A percentile compares a stretch with the other conserved stretches of the same genome.
Conservation (phyloP, 371 early-diverging fungal genomes). For the Mortierella sp. region DNA sequence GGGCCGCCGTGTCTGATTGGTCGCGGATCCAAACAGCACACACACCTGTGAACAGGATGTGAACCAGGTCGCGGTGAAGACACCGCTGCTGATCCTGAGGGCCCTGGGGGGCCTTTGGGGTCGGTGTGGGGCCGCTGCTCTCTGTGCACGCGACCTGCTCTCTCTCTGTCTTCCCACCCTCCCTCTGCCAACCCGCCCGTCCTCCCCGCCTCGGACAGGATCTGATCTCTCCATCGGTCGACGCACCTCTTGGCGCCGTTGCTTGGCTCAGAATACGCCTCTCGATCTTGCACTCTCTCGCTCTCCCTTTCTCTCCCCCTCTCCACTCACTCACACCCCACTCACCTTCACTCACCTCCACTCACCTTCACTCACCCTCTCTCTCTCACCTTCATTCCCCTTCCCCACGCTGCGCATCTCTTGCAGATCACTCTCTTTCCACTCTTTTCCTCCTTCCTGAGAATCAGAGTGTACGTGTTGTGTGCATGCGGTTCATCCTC, state of each 20-base stretch:
- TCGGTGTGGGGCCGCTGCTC: too few species aligned
- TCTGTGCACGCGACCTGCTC: too few species aligned
- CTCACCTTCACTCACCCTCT: constrained; percentile 1
- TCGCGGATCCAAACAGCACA: too few species aligned
- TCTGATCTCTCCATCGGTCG: too few species aligned
- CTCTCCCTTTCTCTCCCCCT: not conserved
- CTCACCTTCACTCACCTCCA: not conserved
- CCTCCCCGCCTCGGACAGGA: too few species aligned
- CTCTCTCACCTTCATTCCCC: constrained; percentile 1
- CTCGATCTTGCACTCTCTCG: not conserved
- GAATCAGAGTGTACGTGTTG: too few species aligned
- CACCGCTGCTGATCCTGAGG: too few species aligned
- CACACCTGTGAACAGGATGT: not conserved
- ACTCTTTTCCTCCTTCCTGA: not conserved
- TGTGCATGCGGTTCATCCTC: too few species aligned
- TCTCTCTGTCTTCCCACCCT: too few species aligned
- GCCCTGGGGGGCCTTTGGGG: too few species aligned
- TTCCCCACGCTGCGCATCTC: not conserved
- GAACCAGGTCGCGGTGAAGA: not conserved
- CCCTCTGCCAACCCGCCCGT: not conserved
- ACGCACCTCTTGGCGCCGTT: constrained; percentile 1
- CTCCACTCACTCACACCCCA: not conserved
- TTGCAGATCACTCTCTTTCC: not conserved
- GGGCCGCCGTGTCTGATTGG: too few species aligned
- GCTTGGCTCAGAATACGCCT: not conserved